Base-by-base conservation (phyloP, 2,329 filamentous ascomycete genomes). In the Botrytis porri region DNA sequence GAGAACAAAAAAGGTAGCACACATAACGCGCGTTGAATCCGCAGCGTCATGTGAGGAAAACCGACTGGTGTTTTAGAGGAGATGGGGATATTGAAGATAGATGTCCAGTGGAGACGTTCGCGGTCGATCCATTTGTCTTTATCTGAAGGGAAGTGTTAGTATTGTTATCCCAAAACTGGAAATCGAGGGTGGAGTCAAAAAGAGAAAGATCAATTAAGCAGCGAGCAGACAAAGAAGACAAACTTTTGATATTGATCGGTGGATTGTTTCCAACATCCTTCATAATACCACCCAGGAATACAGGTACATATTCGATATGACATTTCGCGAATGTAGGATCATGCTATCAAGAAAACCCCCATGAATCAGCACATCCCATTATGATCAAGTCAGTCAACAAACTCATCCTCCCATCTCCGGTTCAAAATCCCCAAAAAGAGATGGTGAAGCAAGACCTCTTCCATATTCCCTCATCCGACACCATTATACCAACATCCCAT, bases 251-350 rank as follows among this genome's bases (percentile, higher is more conserved):
- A 4, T 81, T 79, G 39, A 90, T 81, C 1, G 88, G 88, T 1
- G 88, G 78, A 3, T 77, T 84, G 77, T 89, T 90, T 41, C 83
- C 84, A 78, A 85, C 87, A 9, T 75, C 76, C 51, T 89, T 85
- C 85, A 90, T 88, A 70, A 90, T 79, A 0, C 88, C 88, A 7
- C 87, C 87, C 0, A 90, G 83, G 69, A 90, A 85, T 70, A 91
- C 86, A 12, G 89, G 89, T 14, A 88, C 80, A 77, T 88, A 89
- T 20, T 82, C 86, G 60, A 89, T 82, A 12, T 89, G 83, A 78
- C 85, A 86, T 77, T 84, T 80, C 72, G 85, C 82, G 80, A 90
- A 90, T 10, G 84, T 81, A 1, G 86, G 83, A 29, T 86, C 88
- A 75, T 88, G 84, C 88, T 90, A 75, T n/a, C 22, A 20, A 18